These are phyloP conservation scores for Arctium lappa DNA, from an alignment of 129 eudicot genomes.

Conservation along the genomic window DNA sequence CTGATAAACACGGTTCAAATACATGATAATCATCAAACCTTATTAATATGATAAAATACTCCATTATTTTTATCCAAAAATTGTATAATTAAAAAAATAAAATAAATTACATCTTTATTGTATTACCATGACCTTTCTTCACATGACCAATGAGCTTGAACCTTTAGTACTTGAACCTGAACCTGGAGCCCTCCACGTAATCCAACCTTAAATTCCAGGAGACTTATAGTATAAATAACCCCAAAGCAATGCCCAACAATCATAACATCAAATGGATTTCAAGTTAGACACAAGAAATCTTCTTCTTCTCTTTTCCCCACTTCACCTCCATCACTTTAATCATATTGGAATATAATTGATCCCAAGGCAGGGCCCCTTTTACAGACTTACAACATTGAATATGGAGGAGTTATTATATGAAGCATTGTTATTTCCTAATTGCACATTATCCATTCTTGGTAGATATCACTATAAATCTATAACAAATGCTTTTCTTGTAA, in stretches of 20 bases:
- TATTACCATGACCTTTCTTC: neutral
- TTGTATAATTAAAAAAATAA: too few relatives aligned
- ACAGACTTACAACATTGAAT: neutral
- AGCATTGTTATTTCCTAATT: conserved; percentile 7
- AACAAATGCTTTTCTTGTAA: conserved; percentile 14
- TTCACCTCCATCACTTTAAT: neutral
- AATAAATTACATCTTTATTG: neutral
- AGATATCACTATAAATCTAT: neutral
- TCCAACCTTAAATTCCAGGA: neutral
- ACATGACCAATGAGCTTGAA: neutral
- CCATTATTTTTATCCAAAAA: neutral
- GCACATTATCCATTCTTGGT: neutral
- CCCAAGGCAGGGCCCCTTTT: neutral
- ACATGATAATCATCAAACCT: neutral
- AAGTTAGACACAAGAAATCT: neutral
- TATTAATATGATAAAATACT: neutral
- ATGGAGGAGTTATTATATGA: neutral
- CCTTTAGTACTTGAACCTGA: neutral
- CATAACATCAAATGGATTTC: neutral
- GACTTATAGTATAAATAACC: neutral
- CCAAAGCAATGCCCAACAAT: neutral
- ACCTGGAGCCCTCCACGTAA: neutral
- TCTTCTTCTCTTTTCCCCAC: neutral
- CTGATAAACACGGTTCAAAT: neutral
- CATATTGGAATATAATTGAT: neutral